Evolutionary conservation across 495 filamentous ascomycete species (phyloP), one percentile per base, ranked within the genome.

Genomic region (Elasticomyces elasticus): DNA sequence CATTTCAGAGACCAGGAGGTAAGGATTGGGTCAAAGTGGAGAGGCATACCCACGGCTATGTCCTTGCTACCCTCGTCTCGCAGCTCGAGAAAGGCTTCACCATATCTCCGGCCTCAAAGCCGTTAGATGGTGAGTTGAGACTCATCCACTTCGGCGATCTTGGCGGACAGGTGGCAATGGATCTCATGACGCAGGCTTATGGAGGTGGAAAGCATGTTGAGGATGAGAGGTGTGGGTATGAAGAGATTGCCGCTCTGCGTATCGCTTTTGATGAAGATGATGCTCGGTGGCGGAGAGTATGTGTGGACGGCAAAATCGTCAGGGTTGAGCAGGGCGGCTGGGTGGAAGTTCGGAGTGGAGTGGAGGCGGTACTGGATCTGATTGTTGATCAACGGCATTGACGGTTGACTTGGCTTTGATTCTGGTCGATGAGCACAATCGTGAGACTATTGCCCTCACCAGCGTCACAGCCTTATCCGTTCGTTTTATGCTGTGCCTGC

Each of bases 231-330:
- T 84, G 91, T 1, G 73, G 74, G 0, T 95, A 95, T 65, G 75
- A 79, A 19, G 71, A 75, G 23, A 69, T 88, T 37, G 77, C 82
- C 1, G 75, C 76, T 22, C 41, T 90, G 22, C 73, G 72, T 41
- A 78, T 95, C 26, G 73, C 81, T 30, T 80, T 94, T 33, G 53
- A 74, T 9, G 73, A 80, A 41, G 72, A 65, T 28, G 79, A 85
- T 44, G 63, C 78, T 38, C 72, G 79, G 56, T 95, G 88, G 89
- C 71, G 89, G 52, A 79, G 87, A 55, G 78, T 94, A 1, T 97
- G 90, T 63, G 72, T 97, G 22, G 91, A 97, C 70, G 91, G 91
- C 12, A 85, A 82, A 53, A 90, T 94, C 58, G 76, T 94, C 10
- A 76, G 74, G 51, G 64, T 95, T 17, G 80, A 81, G 41, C 60